Evolutionary conservation across 257 asterid genomes (phyloP), one percentile per base, ranked within the genome.

Genomic region (Gentiana straminea): DNA sequence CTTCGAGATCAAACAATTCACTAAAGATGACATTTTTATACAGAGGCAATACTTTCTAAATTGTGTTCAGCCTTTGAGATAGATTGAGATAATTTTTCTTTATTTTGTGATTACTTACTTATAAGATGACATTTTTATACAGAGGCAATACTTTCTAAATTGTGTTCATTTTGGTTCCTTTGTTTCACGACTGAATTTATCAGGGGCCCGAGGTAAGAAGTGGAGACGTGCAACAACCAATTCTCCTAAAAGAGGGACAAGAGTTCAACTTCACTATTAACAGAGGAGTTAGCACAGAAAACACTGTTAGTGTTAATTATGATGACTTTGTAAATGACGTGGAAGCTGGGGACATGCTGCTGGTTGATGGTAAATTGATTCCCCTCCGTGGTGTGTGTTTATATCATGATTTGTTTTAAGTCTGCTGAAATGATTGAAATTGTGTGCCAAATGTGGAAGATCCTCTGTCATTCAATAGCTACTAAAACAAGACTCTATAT

Each of bases 201-300:
- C 62, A 92, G 98, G 98, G 98, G 69, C 97, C 98, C 49, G 98
- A 91, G 83, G 98, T 91, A 62, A 82, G 98, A 78, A 91, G 98
- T 74, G 98, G 98, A 55, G 98, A 91, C 56, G 77, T 91, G 64
- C 83, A 95, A 43, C 68, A 80, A 63, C 93, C 98, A 51, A 79
- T 91, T 47, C 61, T 76, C 54, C 94, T 91, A 53, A 64, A 84
- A 70, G 94, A 91, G 77, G 98, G 98, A 49, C 97, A 91, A 74
- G 92, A 84, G 62, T 91, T 91, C 77, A 87, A 80, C 68, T 87
- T 91, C 76, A 85, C 97, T 62, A 91, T 83, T 64, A 75, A 70
- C 72, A 78, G 95, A 77, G 95, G 95, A 68, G 83, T 91, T 68
- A 68, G 85, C 75, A 78, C 83, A 15, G 84, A 70, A 70, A 80